Percentiles rank a stretch among this genome's conserved stretches.
These are phyloP conservation scores for Pezicula carpinea DNA, from an alignment of 2,329 filamentous ascomycete genomes.

Conservation along the genomic window DNA sequence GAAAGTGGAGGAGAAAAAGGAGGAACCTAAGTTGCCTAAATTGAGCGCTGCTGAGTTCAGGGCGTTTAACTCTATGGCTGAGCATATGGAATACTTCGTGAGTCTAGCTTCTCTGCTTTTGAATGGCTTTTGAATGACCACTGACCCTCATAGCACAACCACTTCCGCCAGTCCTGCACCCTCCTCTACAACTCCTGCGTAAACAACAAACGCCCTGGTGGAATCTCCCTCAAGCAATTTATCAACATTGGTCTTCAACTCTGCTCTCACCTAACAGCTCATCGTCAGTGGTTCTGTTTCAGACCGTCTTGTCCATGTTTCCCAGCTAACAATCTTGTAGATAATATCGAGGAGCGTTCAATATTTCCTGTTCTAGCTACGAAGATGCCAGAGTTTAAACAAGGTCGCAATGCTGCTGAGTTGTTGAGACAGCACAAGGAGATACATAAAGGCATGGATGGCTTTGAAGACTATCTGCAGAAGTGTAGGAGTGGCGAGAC, in stretches of 20 bases:
- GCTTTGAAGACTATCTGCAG: constrained; percentile 60
- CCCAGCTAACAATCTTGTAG: background rate
- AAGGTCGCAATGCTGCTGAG: constrained; percentile 47
- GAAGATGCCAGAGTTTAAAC: constrained; percentile 73
- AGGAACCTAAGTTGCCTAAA: constrained; percentile 38
- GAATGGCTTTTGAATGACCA: too few species aligned
- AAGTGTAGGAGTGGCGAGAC: constrained; percentile 58
- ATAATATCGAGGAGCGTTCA: constrained; percentile 76
- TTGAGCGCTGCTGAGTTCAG: constrained; percentile 53
- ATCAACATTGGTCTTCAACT: constrained; percentile 66
- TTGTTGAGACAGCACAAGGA: constrained; percentile 69
- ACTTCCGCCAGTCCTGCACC: constrained; percentile 73
- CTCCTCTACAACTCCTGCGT: constrained; percentile 63
- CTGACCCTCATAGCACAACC: constrained; percentile 53
- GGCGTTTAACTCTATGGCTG: constrained; percentile 57
- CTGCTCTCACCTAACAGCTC: constrained; percentile 62
- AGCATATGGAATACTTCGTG: constrained; percentile 59
- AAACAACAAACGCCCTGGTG: constrained; percentile 51
- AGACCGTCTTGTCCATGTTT: too few species aligned
- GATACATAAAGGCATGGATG: constrained; percentile 74
- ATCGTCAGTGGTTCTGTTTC: constrained; percentile 42
- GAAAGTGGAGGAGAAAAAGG: constrained; percentile 13
- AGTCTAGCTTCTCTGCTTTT: constrained; percentile 18
- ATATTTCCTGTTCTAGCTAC: constrained; percentile 74
- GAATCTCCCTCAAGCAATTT: constrained; percentile 65